Conservation (phyloP, 768 basidiomycete species). For the Calocera cornea region DNA sequence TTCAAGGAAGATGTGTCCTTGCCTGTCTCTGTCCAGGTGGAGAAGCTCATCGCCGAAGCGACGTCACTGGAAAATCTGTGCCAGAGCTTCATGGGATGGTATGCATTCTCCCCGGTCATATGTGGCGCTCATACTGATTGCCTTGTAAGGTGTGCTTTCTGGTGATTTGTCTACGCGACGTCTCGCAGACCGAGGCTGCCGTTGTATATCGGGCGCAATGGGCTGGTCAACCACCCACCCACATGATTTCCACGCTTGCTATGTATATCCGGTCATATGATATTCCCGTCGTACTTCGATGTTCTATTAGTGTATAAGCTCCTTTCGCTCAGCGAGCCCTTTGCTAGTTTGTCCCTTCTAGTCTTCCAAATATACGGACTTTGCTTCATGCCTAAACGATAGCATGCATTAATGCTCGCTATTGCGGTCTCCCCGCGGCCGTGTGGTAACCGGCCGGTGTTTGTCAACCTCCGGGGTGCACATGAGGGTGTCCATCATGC, state of each 20-base stretch:
- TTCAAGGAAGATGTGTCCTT: constrained; percentile 75
- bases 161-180: constrained; percentile 18
- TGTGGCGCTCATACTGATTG: neutral
- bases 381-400: neutral
- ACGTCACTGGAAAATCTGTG: constrained; percentile 90
- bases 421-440: no score
- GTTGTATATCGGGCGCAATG: neutral
- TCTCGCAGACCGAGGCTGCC: neutral
- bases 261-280: neutral
- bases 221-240: neutral
- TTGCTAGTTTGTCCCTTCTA: neutral
- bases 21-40: constrained; percentile 68
- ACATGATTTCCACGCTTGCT: neutral
- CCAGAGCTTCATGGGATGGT: constrained; percentile 95
- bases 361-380: neutral
- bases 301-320: neutral
- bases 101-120: constrained; percentile 15
- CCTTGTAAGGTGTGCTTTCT: constrained; percentile 33
- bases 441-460: no score
- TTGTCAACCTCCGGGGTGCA: no score
- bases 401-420: no score
- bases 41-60: constrained; percentile 83
- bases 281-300: neutral
- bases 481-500: no score
- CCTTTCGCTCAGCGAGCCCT: neutral